Evolutionary conservation across 1,284 basidiomycete species (phyloP), one percentile per base, ranked within the genome.

Genomic region (Neotropicomus parvogracilis): DNA sequence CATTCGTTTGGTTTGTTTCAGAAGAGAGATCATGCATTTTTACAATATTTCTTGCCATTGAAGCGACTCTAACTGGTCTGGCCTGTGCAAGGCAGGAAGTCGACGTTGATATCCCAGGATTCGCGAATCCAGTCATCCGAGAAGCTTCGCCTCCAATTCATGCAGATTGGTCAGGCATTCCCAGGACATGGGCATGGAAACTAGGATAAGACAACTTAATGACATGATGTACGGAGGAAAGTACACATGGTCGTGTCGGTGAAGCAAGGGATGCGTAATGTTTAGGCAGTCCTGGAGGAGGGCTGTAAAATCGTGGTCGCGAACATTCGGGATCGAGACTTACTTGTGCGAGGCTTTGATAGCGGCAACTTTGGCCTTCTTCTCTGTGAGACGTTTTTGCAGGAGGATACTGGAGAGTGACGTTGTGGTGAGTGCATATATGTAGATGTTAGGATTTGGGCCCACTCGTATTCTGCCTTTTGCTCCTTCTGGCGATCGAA

Each of bases 401-500:
- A 98, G 70, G 66, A 95, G 77, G 57, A 78, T 77, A 39, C 84
- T 85, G 62, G 29, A 56, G 31, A 27, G 50, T 14, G 34, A 40
- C 13, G 8, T 6, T 11, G 10, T n/a, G 13, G 28, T 43, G 14
- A 48, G 36, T 28, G 19, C 17, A 40, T 35, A 27, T 10, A 47
- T 1, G 12, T 4, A 3, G 11, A 12, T 21, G 9, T 6, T 17
- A 11, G 2, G 7, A 9, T 19, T n/a, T 17, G 4, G 21, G 74
- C 81, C 45, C 60, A 81, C 80, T 94, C 88, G 81, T 87, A 95
- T 77, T 98, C 95, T 54, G 82, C 68, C 77, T 95, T 91, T 77
- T 93, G 88, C 74, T 93, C 94, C 78, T 93, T 93, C 80, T 97
- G 93, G 70, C 78, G 81, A 68, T 94, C 90, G 68, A 91, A 78